Base-by-base conservation (phyloP, 306 rosid species). In the Medicago truncatula region DNA sequence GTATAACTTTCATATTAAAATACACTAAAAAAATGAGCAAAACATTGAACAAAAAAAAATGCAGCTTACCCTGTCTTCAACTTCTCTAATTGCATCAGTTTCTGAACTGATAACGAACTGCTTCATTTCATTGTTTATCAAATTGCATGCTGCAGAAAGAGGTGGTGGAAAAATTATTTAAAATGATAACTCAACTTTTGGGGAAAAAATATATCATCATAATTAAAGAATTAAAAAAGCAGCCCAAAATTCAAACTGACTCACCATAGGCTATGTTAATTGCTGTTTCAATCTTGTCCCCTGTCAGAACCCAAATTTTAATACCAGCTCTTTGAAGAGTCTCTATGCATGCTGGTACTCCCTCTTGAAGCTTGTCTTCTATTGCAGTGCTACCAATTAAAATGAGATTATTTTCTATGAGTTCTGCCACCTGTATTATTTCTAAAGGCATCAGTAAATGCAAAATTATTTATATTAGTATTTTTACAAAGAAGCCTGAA, bases 341-440 rank as follows among this genome's bases (percentile, higher is more conserved):
- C 89, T 89, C 96, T 80, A 95, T 90, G 84, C 98, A 92, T 80
- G 80, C 79, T 54, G 98, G 98, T 56, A 95, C 98, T 69, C 98
- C 98, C 87, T 95, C 98, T 88, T 95, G 98, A 86, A 95, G 98
- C 81, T 95, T 95, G 85, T 95, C 98, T 86, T 95, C 98, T 23
- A 95, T 95, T 74, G 98, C 98, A 72, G 98, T 95, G 85, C 91
- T 87, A 80, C 98, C 98, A 78, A 95, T 85, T 86, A 95, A 89
- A 76, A 80, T 78, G 76, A 95, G 96, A 75, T 92, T 97, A 67
- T 68, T 88, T 83, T 95, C 98, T 67, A 95, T 90, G 57, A 92
- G 95, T 84, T 92, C 97, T 62, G 98, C 93, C 74, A 92, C 96
- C 98, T 95, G 89, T 75, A 89, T 78, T 75, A 83, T 74, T 77